Base-by-base conservation (phyloP, 2,329 filamentous ascomycete genomes). In the Aspergillus sp. region DNA sequence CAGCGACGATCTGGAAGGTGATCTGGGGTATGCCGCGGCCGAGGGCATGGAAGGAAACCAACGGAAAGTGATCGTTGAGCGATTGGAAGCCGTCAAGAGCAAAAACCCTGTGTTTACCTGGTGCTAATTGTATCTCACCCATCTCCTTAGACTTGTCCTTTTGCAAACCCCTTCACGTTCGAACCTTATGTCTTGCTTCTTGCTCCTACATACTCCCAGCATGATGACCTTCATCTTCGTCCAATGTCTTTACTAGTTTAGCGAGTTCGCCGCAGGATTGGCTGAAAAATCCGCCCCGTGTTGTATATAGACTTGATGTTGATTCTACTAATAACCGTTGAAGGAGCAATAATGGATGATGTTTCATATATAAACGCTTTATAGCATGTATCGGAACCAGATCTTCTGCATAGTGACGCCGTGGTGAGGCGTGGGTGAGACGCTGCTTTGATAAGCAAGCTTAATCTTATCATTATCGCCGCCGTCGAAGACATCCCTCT, bases 31-130 rank as follows among this genome's bases (percentile, higher is more conserved):
- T 73, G 90, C 92, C 10, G 93, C 92, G 1, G 94, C 94, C 0
- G 90, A 93, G 69, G 94, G 90, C 22, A 90, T 95, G 83, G 94
- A 97, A 72, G 89, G 89, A 11, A 89, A 91, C 65, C 86, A 88
- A 69, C 83, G 92, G 63, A 95, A 94, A 73, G 94, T 99, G 45
- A 97, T 99, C 77, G 92, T 99, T 45, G 94, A 99, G 78, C 81
- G 94, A 57, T 76, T 99, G 53, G 94, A 99, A 78, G 89, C 93
- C 54, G 94, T 99, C 56, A 97, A 97, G 80, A 90, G 86, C 67
- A 88, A 88, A 69, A 95, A 95, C 68, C 94, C 94, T 2, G 91
- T 99, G 30, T 99, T 99, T 73, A 96, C 89, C 42, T 99, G 94
- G 89, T 99, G 94, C 78, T 97, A 76, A 76, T 52, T 54, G 45